phyloP scores from a whole-genome alignment of 495 filamentous ascomycete species.

The Penicillium alfredii region DNA sequence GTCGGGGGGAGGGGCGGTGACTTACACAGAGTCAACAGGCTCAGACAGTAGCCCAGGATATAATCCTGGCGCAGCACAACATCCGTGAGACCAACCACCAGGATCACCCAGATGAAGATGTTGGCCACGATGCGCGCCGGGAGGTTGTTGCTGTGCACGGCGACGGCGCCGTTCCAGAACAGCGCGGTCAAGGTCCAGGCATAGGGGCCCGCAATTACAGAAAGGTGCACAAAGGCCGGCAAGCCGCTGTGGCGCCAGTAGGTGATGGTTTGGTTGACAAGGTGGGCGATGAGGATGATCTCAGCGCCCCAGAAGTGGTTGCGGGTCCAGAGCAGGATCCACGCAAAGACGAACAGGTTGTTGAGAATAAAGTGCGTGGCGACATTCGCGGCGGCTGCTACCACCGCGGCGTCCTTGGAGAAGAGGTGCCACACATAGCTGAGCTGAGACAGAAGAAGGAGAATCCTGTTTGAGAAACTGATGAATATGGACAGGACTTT shows the following conservation, averaged over 20 bases:
- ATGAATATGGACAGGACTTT: slow-evolving; percentile 6
- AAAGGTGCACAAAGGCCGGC: slow-evolving; percentile 64
- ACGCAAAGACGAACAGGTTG: slow-evolving; percentile 73
- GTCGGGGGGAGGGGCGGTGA: slow-evolving; percentile 2
- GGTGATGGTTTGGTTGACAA: slow-evolving; percentile 65
- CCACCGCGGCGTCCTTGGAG: slow-evolving; percentile 50
- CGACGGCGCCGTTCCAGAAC: slow-evolving; percentile 82
- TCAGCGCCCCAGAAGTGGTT: slow-evolving; percentile 66
- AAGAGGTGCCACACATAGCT: slow-evolving; percentile 74
- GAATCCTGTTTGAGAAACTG: slow-evolving; percentile 50
- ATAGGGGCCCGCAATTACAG: slow-evolving; percentile 68
- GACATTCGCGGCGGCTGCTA: slow-evolving; percentile 66
- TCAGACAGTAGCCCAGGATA: slow-evolving; percentile 72
- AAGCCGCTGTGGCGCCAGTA: slow-evolving; percentile 73
- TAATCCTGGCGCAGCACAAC: slow-evolving; percentile 70
- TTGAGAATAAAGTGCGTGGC: slow-evolving; percentile 79
- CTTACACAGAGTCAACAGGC: slow-evolving; percentile 61
- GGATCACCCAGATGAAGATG: slow-evolving; percentile 76
- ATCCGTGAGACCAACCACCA: slow-evolving; percentile 67
- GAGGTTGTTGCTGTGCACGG: slow-evolving; percentile 53
- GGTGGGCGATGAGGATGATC: slow-evolving; percentile 69
- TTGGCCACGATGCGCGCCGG: slow-evolving; percentile 74
- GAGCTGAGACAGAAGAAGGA: slow-evolving; percentile 67
- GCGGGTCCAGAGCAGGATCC: slow-evolving; percentile 76
- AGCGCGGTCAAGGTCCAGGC: slow-evolving; percentile 79